These are phyloP conservation scores for Sporothrix pseudoabietina DNA, from an alignment of 2,329 filamentous ascomycete genomes.

Conservation along the genomic window DNA sequence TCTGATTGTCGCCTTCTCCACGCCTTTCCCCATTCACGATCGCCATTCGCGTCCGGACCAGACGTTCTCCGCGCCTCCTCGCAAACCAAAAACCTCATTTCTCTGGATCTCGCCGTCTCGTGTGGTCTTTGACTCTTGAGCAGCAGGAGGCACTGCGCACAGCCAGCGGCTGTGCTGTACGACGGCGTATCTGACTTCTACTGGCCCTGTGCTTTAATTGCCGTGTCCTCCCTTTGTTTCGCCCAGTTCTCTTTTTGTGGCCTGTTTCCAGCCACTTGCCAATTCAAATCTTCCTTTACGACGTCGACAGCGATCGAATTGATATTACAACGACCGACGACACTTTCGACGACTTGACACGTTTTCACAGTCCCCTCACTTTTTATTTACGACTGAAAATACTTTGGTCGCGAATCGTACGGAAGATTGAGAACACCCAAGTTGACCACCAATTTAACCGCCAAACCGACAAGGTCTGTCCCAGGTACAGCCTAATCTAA, in stretches of 20 bases:
- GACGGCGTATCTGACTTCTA: neutral
- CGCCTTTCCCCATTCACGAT: neutral
- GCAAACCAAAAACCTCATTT: constrained; percentile 9
- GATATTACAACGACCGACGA: neutral
- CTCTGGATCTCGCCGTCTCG: constrained; percentile 24
- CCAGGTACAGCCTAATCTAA: neutral
- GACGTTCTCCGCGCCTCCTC: constrained; percentile 23
- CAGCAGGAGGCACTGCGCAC: neutral
- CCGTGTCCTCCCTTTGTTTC: neutral
- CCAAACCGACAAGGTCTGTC: neutral
- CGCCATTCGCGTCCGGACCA: constrained; percentile 24
- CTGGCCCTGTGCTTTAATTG: constrained; percentile 19
- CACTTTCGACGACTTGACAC: neutral
- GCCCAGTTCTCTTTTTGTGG: neutral
- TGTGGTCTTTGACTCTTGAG: neutral
- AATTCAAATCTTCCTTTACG: neutral
- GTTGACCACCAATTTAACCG: constrained; percentile 9
- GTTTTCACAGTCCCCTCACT: neutral
- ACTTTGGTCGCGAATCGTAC: neutral
- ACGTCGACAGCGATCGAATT: neutral
- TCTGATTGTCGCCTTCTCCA: neutral
- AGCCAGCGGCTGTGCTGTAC: neutral
- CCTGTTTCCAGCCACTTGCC: constrained; percentile 7
- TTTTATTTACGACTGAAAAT: neutral
- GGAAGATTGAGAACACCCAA: neutral